A percentile compares a stretch with the other conserved stretches of the same genome.
phyloP scores from a whole-genome alignment of 2,329 filamentous ascomycete genomes.

The Alternaria sp. region DNA sequence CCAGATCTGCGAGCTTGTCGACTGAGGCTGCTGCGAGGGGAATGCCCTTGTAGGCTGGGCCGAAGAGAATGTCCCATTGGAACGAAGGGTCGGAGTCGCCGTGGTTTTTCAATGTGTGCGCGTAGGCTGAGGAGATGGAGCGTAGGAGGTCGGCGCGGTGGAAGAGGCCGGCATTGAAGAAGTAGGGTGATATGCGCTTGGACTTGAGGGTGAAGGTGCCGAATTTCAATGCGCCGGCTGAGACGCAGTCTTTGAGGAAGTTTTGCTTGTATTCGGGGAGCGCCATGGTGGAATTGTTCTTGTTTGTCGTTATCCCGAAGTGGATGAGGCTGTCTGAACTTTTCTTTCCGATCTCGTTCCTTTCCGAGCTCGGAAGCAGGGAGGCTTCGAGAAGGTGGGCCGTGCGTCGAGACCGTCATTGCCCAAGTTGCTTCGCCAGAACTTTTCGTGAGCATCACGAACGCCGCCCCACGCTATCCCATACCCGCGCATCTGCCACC shows the following conservation, averaged over 20 bases:
- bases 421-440: constrained; percentile 26
- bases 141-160: constrained; percentile 79
- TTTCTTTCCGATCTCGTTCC: constrained; percentile 38
- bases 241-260: constrained; percentile 73
- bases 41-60: constrained; percentile 96
- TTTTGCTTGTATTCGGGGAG: constrained; percentile 64
- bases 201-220: constrained; percentile 91
- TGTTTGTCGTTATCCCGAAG: constrained; percentile 2
- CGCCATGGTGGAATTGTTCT: constrained; percentile 16
- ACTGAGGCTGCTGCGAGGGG: constrained; percentile 81
- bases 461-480: constrained; percentile 27
- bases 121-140: constrained; percentile 82
- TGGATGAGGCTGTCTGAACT: constrained; percentile 5
- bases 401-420: constrained; percentile 33
- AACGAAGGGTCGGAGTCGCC: constrained; percentile 53
- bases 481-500: constrained; percentile 36
- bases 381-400: constrained; percentile 26
- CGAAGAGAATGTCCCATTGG: constrained; percentile 85
- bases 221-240: constrained; percentile 76
- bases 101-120: constrained; percentile 62
- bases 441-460: constrained; percentile 39
- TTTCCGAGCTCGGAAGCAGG: constrained; percentile 38
- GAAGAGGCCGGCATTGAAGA: constrained; percentile 95
- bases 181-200: constrained; percentile 88
- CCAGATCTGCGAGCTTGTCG: constrained; percentile 75